Percentiles rank a stretch among this genome's conserved stretches.
Evolutionary conservation across 2,329 filamentous ascomycete genomes (phyloP).

Genomic region (Dactylonectria macrodidyma): DNA sequence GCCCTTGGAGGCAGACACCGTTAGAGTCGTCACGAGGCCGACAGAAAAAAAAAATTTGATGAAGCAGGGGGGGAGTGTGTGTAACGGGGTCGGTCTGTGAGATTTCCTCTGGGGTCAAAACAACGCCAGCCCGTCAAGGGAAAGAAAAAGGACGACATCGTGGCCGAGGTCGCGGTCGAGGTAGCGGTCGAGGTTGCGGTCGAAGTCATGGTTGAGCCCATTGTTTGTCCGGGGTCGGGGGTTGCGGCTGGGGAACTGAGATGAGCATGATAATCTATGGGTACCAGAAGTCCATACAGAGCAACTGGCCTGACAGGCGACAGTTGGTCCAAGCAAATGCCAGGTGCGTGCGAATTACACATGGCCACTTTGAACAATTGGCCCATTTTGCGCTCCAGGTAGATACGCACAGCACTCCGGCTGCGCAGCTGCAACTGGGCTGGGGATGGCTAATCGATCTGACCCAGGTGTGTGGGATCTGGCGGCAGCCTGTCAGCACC

Average conservation of each 20-base stretch:
- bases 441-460: slow-evolving; percentile 24
- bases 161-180: slow-evolving; percentile 7
- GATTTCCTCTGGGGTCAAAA: slow-evolving; percentile 12
- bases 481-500: slow-evolving; percentile 9
- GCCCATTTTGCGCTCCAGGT: not conserved
- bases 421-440: slow-evolving; percentile 2
- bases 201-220: not conserved
- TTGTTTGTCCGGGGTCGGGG: slow-evolving; percentile 7
- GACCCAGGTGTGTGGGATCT: slow-evolving; percentile 26
- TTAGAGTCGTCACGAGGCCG: slow-evolving; percentile 46
- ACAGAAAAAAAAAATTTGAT: slow-evolving; percentile 41
- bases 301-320: not conserved
- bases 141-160: slow-evolving; percentile 24
- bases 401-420: slow-evolving; percentile 8
- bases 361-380: not conserved
- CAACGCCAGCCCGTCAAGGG: slow-evolving; percentile 6
- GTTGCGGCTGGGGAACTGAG: slow-evolving; percentile 8
- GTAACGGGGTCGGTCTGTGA: slow-evolving; percentile 27
- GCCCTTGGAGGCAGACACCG: slow-evolving; percentile 39
- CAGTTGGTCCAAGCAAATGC: not conserved
- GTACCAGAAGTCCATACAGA: not conserved
- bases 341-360: not conserved
- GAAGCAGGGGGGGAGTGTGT: slow-evolving; percentile 21
- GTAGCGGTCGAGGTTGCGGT: slow-evolving; percentile 5
- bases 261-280: not conserved